Conservation (phyloP, 345 rosid genomes). For the Clarkia xantiana region DNA sequence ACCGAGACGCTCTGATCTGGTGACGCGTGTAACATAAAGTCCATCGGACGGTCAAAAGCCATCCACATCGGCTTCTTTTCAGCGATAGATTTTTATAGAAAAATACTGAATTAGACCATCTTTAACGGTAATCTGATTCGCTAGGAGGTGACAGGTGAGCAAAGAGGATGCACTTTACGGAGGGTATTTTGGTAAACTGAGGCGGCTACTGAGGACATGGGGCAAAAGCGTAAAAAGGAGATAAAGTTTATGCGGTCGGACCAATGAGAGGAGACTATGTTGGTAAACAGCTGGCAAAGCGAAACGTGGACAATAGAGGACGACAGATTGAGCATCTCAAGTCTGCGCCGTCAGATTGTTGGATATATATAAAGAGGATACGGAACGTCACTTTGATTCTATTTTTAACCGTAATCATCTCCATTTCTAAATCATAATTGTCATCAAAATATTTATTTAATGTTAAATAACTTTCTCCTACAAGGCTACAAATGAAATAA, state of each 20-base stretch:
- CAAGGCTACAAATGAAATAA: too few relatives aligned
- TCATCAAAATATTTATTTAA: too few relatives aligned
- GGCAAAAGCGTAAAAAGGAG: neutral
- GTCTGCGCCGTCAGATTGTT: neutral
- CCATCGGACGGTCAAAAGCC: too few relatives aligned
- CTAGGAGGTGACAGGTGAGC: conserved; percentile 7
- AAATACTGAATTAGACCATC: conserved; percentile 3
- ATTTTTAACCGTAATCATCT: too few relatives aligned
- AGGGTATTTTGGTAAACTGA: conserved; percentile 14
- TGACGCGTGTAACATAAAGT: too few relatives aligned
- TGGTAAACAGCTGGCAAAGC: conserved; percentile 32
- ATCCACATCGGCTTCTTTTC: too few relatives aligned
- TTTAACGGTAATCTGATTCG: conserved; percentile 3
- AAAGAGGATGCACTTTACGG: conserved; percentile 3
- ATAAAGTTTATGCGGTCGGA: conserved; percentile 6
- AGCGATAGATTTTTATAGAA: too few relatives aligned
- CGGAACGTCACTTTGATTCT: too few relatives aligned
- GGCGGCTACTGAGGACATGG: neutral
- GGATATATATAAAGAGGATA: too few relatives aligned
- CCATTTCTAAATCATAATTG: too few relatives aligned
- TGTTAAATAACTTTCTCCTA: too few relatives aligned
- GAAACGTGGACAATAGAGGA: conserved; percentile 5
- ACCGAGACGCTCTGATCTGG: too few relatives aligned
- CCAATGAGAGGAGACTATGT: conserved; percentile 14
- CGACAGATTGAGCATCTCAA: neutral